A percentile compares a stretch with the other conserved stretches of the same genome.
phyloP scores from a whole-genome alignment of 805 yeast species.

The Candida adriatica region DNA sequence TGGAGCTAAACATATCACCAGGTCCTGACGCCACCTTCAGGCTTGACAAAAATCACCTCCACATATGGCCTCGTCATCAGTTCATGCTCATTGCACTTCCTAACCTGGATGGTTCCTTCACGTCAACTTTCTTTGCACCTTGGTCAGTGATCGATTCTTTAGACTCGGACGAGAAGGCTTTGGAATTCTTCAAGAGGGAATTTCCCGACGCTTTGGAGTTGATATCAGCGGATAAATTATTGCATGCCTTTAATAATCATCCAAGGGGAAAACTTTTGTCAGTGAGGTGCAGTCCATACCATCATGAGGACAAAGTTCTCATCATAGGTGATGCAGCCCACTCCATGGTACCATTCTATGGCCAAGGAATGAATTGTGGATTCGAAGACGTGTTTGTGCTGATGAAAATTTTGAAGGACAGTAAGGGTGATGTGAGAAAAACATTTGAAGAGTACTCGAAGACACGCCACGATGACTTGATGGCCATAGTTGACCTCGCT shows the following conservation, averaged over 20 bases:
- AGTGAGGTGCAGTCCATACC: constrained; percentile 63
- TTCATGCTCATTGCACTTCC: constrained; percentile 90
- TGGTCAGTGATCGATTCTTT: constrained; percentile 57
- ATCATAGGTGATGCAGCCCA: constrained; percentile 93
- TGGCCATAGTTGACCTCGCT: constrained; percentile 73
- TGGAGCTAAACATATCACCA: constrained; percentile 69
- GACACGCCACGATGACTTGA: constrained; percentile 54
- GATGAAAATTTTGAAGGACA: constrained; percentile 30
- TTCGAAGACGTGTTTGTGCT: constrained; percentile 81
- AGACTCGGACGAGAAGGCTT: constrained; percentile 35
- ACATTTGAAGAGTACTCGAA: constrained; percentile 13
- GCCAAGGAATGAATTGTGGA: constrained; percentile 96
- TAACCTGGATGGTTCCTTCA: constrained; percentile 78
- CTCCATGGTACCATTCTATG: constrained; percentile 96
- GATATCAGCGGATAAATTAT: constrained; percentile 53
- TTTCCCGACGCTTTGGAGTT: constrained; percentile 72
- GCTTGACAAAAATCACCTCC: constrained; percentile 62
- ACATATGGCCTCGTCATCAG: constrained; percentile 86
- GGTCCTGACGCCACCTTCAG: constrained; percentile 32
- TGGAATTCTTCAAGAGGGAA: constrained; percentile 46
- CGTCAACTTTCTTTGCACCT: constrained; percentile 84
- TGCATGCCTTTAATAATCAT: constrained; percentile 43
- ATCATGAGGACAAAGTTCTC: constrained; percentile 53
- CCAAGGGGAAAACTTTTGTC: constrained; percentile 80
- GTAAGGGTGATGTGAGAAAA: constrained; percentile 2